Evolutionary conservation across 148 eudicot genomes (phyloP), one percentile per base, ranked within the genome.

Genomic region (Diospyros kaki): DNA sequence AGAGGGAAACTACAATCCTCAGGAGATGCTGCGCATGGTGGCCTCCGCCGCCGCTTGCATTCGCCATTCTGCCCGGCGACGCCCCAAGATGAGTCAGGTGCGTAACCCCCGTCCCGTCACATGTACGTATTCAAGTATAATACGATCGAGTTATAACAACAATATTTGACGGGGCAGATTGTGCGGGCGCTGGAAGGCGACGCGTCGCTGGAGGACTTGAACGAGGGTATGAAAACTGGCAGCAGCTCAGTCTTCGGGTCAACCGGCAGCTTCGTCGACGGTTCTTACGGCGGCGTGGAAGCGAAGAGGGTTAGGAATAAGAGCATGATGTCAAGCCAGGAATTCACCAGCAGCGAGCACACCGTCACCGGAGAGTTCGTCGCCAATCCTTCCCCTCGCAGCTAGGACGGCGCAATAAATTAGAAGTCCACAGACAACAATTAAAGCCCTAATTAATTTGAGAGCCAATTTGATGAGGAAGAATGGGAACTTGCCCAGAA

Each of bases 81-180:
- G 92, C 56, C 88, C 92, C 6, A 78, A 77, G 64, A 84, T 89
- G 92, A 89, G 86, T 78, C 92, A 86, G 88, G 92, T 89, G 17
- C 38, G 15, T 17, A 0, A 43, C 46, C 15, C 46, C 15, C n/a
- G 69, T 44, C 28, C 4, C 28, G 28, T 11, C 15, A 45, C 6
- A 9, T n/a, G 5, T 41, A 6, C n/a, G 40, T 6, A 28, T 28
- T 28, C 28, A 28, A 28, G 28, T 28, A 28, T 28, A 28, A 28
- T 28, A 28, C 28, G 28, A 28, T 28, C 28, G 28, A 28, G 28
- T 28, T 28, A 28, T 28, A 28, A 28, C 28, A 0, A 28, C 28
- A 28, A 28, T 0, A 28, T 40, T 3, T 62, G 39, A 2, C 58
- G 40, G 42, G 58, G 44, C 74, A 72, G 64, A 46, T 72, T 42